Percentiles rank a stretch among this genome's conserved stretches.
phyloP scores from a whole-genome alignment of 75 land plant species.

The Chamaecyparis obtusa region DNA sequence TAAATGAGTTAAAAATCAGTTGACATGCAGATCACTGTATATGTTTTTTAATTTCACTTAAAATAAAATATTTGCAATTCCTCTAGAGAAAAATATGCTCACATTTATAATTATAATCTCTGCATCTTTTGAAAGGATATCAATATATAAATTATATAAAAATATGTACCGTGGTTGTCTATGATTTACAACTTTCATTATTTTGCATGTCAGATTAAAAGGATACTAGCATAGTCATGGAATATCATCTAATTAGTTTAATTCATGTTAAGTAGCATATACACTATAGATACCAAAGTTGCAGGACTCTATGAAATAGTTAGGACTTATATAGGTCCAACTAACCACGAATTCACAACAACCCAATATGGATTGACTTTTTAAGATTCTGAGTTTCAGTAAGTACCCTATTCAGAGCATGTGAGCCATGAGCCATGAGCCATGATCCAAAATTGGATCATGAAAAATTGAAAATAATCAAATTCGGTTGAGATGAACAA shows the following conservation, averaged over 20 bases:
- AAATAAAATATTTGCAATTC: neutral
- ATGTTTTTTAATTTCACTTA: neutral
- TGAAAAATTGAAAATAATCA: too few species aligned
- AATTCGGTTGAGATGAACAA: too few species aligned
- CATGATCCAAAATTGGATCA: too few species aligned
- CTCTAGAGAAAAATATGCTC: neutral
- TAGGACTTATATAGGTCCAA: neutral
- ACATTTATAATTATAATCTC: neutral
- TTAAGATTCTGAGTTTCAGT: neutral
- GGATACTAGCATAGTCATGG: neutral
- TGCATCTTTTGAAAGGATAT: neutral
- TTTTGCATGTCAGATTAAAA: neutral
- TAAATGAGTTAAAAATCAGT: neutral
- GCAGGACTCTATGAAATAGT: neutral
- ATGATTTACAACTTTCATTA: neutral
- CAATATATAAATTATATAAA: neutral
- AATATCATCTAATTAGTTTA: neutral
- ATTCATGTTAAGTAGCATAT: neutral
- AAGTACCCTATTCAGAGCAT: neutral
- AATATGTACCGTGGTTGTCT: neutral
- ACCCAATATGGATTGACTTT: neutral
- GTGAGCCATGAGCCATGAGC: too few species aligned
- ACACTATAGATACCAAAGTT: neutral
- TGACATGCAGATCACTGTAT: neutral
- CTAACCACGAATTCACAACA: neutral